phyloP scores from a whole-genome alignment of 768 basidiomycete species.

The Hypholoma sublateritium region DNA sequence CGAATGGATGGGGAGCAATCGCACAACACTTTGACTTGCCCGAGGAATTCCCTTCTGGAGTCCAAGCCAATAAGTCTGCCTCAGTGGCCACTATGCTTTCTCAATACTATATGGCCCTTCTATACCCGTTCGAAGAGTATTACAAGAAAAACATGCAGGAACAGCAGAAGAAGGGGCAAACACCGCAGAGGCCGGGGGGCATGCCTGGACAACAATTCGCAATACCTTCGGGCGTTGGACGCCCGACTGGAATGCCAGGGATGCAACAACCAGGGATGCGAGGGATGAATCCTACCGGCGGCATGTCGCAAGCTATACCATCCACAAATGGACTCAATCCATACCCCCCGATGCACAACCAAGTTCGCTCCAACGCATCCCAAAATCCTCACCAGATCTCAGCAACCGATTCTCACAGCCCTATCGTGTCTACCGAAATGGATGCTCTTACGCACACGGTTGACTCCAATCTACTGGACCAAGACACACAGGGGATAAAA shows the following conservation, averaged over 20 bases:
- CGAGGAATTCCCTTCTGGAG: constrained; percentile 44
- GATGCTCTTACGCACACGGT: constrained; percentile 23
- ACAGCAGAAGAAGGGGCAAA: constrained; percentile 55
- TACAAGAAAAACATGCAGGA: constrained; percentile 64
- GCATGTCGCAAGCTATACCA: constrained; percentile 22
- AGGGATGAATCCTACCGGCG: constrained; percentile 20
- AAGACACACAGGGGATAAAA: constrained; percentile 66
- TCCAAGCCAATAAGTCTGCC: constrained; percentile 46
- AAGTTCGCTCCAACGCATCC: constrained; percentile 23
- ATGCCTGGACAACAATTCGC: constrained; percentile 18
- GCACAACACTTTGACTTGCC: constrained; percentile 61
- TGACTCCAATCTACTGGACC: constrained; percentile 49
- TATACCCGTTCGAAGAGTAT: constrained; percentile 71
- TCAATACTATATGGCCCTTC: constrained; percentile 60
- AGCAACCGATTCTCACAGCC: constrained; percentile 26
- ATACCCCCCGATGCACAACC: constrained; percentile 18
- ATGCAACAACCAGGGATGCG: constrained; percentile 28
- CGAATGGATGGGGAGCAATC: constrained; percentile 57
- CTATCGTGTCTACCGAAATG: constrained; percentile 18
- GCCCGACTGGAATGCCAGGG: constrained; percentile 33
- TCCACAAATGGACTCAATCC: constrained; percentile 22
- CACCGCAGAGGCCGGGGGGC: constrained; percentile 36
- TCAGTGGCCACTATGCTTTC: constrained; percentile 52
- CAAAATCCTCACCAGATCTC: constrained; percentile 31
- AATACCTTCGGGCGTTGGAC: constrained; percentile 8